Base-by-base conservation (phyloP, 164 flowering plant species). In the Aristolochia contorta region DNA sequence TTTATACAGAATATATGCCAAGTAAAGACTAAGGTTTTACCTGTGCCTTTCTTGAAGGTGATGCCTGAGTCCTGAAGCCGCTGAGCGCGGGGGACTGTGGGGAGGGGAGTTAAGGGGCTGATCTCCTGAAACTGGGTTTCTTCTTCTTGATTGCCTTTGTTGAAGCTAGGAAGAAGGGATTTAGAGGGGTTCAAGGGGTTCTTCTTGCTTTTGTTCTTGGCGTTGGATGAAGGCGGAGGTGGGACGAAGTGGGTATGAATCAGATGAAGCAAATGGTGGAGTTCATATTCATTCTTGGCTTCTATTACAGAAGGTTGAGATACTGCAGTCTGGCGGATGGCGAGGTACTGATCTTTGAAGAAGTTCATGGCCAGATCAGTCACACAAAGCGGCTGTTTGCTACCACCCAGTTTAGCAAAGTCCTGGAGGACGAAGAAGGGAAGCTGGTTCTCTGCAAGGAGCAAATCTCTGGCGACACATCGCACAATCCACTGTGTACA, bases 361-460 rank as follows among this genome's bases (percentile, higher is more conserved):
- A 55, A 55, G 37, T 16, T 3, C 58, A 55, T 55, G 33, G 58
- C 58, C 2, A 24, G 27, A 25, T 22, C 16, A 16, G 15, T 3
- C 33, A 55, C 12, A 20, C 22, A 43, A 6, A 16, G 19, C 33
- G 22, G n/a, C n/a, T n/a, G n/a, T n/a, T n/a, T n/a, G n/a, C n/a
- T 23, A 16, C 1, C 1, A 18, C 58, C 27, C n/a, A 2, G 16
- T 12, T 3, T 4, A 0, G 14, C 7, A 12, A 20, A 27, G 24
- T 43, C 51, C 22, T 64, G 43, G 6, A 57, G 37, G 23, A 57
- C 54, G 21, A 64, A 64, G 33, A 64, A 64, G 7, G 61, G 67
- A 22, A 64, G 47, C 50, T 64, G 67, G 45, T 64, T 64, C 33
- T 64, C 67, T 7, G 57, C 25, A 47, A 48, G 12, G 8, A 64